A percentile compares a stretch with the other conserved stretches of the same genome.
Evolutionary conservation across 352 stramenopile genomes (phyloP).

Genomic region (Globisporangium apiculatum): DNA sequence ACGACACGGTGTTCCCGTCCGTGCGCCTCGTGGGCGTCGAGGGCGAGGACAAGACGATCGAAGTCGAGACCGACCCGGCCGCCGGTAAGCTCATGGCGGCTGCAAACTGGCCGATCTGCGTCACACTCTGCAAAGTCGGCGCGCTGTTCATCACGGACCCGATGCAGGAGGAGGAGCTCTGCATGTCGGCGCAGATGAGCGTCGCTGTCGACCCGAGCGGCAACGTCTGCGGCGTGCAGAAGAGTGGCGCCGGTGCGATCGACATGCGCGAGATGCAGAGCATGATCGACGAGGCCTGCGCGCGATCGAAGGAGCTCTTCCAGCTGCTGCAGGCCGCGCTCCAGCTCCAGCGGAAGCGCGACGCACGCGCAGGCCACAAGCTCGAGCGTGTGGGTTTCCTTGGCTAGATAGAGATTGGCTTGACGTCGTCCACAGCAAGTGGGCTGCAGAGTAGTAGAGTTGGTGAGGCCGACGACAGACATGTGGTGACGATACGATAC

Average conservation of each 20-base stretch:
- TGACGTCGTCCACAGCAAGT: not conserved
- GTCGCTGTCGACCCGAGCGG: slow-evolving; percentile 56
- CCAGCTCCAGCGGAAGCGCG: slow-evolving; percentile 36
- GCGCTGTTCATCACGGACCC: slow-evolving; percentile 62
- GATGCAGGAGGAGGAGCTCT: slow-evolving; percentile 71
- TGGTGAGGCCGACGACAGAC: too few relatives aligned
- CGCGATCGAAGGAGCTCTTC: slow-evolving; percentile 60
- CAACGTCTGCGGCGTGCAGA: slow-evolving; percentile 66
- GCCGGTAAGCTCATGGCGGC: slow-evolving; percentile 47
- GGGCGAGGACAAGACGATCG: slow-evolving; percentile 66
- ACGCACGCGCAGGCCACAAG: slow-evolving; percentile 35
- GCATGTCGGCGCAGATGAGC: slow-evolving; percentile 64
- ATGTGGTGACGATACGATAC: not conserved
- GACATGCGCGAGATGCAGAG: slow-evolving; percentile 73
- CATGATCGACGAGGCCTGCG: slow-evolving; percentile 70
- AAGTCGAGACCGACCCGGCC: slow-evolving; percentile 68
- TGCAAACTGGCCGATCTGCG: slow-evolving; percentile 56
- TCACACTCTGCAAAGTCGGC: slow-evolving; percentile 72
- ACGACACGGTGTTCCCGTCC: slow-evolving; percentile 70
- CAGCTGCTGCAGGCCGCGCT: slow-evolving; percentile 42
- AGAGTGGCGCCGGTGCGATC: slow-evolving; percentile 58
- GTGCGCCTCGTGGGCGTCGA: slow-evolving; percentile 65
- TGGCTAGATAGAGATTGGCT: slow-evolving; percentile 15
- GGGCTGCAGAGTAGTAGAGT: not conserved
- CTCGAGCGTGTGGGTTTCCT: slow-evolving; percentile 66